Conservation (phyloP, 305 asterid species). For the Fraxinus paxiana region DNA sequence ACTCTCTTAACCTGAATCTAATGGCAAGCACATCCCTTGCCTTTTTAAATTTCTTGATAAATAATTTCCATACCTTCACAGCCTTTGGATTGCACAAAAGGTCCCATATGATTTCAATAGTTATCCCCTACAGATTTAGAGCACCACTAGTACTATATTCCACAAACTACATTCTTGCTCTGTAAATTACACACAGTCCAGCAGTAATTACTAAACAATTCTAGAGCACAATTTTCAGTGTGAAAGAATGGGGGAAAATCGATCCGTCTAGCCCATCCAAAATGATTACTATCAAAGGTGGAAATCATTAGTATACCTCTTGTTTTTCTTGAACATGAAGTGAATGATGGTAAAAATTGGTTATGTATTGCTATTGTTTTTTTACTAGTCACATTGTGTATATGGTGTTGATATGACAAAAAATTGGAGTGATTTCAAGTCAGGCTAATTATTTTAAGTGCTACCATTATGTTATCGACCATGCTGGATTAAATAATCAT, state of each 20-base stretch:
- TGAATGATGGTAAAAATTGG: conserved; percentile 1
- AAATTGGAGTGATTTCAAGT: background rate
- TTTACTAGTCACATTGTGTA: background rate
- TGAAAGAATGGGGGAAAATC: background rate
- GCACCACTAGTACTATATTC: background rate
- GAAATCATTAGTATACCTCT: background rate
- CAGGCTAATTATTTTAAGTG: background rate
- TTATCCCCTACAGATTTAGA: background rate
- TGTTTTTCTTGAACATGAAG: background rate
- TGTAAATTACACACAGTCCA: background rate
- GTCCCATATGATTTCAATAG: background rate
- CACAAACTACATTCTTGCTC: background rate
- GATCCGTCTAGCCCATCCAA: background rate
- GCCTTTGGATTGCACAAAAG: background rate
- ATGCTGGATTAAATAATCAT: background rate
- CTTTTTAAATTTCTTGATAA: background rate
- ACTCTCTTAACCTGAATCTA: background rate
- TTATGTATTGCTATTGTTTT: background rate
- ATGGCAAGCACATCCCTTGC: background rate
- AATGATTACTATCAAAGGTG: background rate
- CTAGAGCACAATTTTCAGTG: background rate
- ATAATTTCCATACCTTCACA: background rate
- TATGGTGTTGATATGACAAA: background rate
- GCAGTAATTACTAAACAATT: background rate
- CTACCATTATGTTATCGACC: background rate